Percentiles rank a stretch among this genome's conserved stretches.
Evolutionary conservation across 2,329 filamentous ascomycete species (phyloP).

Genomic region (Myriangium duriaei): DNA sequence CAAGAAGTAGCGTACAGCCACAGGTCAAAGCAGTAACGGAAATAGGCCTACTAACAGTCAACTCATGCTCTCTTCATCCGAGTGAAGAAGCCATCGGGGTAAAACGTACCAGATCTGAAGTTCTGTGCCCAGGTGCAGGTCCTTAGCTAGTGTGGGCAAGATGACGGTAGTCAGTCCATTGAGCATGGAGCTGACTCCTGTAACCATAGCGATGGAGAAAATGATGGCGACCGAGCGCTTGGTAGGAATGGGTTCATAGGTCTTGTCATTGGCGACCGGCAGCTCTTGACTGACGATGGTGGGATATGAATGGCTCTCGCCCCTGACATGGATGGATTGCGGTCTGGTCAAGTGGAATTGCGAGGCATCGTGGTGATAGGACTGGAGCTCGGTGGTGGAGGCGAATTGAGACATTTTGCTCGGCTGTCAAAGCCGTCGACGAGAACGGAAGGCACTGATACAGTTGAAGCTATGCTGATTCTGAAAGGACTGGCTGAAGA

Average conservation of each 20-base stretch:
- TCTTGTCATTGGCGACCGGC: neutral
- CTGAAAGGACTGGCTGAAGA: neutral
- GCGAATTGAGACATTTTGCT: neutral
- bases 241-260: slow-evolving; percentile 6
- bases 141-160: slow-evolving; percentile 29
- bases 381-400: slow-evolving; percentile 1
- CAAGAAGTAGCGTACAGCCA: slow-evolving; percentile 37
- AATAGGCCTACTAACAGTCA: slow-evolving; percentile 17
- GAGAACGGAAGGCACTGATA: neutral
- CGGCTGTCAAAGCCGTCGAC: neutral
- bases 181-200: slow-evolving; percentile 15
- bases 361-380: neutral
- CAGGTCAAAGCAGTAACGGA: slow-evolving; percentile 27
- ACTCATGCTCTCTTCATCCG: no score
- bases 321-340: slow-evolving; percentile 2
- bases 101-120: slow-evolving; percentile 17
- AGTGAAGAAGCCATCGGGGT: neutral
- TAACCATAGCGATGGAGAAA: slow-evolving; percentile 17
- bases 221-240: slow-evolving; percentile 17
- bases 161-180: slow-evolving; percentile 32
- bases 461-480: no score
- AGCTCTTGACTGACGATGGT: neutral
- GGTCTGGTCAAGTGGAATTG: neutral
- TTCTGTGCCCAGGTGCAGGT: slow-evolving; percentile 19
- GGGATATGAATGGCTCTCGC: slow-evolving; percentile 3